Conservation (phyloP, 305 asterid species). For the Andrographis paniculata region DNA sequence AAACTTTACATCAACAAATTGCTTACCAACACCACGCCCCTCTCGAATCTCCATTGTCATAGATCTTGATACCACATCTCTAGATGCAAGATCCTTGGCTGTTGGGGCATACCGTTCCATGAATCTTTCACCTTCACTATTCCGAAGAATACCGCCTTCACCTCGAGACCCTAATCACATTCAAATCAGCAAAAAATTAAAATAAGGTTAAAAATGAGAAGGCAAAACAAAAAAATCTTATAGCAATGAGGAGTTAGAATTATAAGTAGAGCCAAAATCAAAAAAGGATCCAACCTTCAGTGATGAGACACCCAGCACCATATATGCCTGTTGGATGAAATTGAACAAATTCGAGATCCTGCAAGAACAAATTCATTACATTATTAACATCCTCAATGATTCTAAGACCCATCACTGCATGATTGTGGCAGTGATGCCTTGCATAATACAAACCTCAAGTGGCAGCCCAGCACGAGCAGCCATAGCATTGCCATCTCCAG, state of each 20-base stretch:
- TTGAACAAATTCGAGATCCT: conserved; percentile 90
- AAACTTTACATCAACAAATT: neutral
- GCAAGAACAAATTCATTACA: conserved; percentile 23
- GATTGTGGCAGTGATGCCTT: neutral
- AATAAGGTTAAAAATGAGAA: conserved; percentile 1
- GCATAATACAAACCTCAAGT: conserved; percentile 55
- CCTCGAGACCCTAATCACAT: conserved; percentile 56
- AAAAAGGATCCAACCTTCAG: no score
- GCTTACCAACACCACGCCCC: conserved; percentile 77
- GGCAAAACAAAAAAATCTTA: neutral
- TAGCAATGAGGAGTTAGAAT: no score
- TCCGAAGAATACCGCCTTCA: conserved; percentile 77
- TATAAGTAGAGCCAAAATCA: no score
- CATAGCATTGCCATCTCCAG: conserved; percentile 99
- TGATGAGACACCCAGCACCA: no score
- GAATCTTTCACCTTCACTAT: conserved; percentile 77
- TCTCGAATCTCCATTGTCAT: conserved; percentile 86
- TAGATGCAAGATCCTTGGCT: conserved; percentile 83
- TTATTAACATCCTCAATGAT: conserved; percentile 1
- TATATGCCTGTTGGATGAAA: no score
- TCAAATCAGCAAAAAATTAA: conserved; percentile 6
- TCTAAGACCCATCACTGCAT: neutral
- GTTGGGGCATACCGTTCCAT: conserved; percentile 84
- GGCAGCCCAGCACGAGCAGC: conserved; percentile 99
- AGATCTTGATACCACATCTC: conserved; percentile 74